These are phyloP conservation scores for Ceratobasidium sp. DNA, from an alignment of 1,284 basidiomycete genomes.

Conservation along the genomic window DNA sequence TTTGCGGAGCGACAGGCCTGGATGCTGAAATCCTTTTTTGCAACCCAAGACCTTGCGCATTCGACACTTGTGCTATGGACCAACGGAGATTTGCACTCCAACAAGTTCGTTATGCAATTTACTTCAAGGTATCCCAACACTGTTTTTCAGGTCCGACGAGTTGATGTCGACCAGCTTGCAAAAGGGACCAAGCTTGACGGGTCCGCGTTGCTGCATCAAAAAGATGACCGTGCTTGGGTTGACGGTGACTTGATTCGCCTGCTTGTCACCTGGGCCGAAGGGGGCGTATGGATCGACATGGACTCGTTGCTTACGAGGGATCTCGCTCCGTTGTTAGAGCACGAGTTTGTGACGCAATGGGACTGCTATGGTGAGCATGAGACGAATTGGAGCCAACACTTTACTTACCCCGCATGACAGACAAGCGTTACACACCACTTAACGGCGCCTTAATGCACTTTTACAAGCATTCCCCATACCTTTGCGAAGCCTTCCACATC, in stretches of 20 bases:
- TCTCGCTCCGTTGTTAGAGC: constrained; percentile 83
- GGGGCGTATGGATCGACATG: constrained; percentile 97
- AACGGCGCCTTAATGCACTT: constrained; percentile 97
- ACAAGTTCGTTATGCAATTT: constrained; percentile 73
- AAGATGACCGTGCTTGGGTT: constrained; percentile 89
- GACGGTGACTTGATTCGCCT: constrained; percentile 90
- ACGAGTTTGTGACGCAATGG: constrained; percentile 96
- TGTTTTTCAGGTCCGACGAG: constrained; percentile 74
- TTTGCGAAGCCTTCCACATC: constrained; percentile 93
- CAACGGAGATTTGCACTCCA: constrained; percentile 77
- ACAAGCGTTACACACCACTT: constrained; percentile 86
- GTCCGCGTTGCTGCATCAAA: constrained; percentile 67
- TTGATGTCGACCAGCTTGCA: constrained; percentile 76
- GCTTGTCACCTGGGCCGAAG: constrained; percentile 87
- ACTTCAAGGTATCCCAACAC: constrained; percentile 69
- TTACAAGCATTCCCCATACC: constrained; percentile 85
- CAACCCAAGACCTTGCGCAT: constrained; percentile 78
- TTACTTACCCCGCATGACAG: constrained; percentile 58
- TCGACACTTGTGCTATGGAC: constrained; percentile 87
- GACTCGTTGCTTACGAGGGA: constrained; percentile 89
- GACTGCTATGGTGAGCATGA: constrained; percentile 86
- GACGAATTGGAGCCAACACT: neutral
- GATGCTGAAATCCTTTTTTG: constrained; percentile 90
- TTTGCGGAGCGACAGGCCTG: constrained; percentile 85
- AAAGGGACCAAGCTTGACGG: constrained; percentile 80